A percentile compares a stretch with the other conserved stretches of the same genome.
Conservation (phyloP, 1,284 basidiomycete species). For the Heterobasidion parviporum region DNA sequence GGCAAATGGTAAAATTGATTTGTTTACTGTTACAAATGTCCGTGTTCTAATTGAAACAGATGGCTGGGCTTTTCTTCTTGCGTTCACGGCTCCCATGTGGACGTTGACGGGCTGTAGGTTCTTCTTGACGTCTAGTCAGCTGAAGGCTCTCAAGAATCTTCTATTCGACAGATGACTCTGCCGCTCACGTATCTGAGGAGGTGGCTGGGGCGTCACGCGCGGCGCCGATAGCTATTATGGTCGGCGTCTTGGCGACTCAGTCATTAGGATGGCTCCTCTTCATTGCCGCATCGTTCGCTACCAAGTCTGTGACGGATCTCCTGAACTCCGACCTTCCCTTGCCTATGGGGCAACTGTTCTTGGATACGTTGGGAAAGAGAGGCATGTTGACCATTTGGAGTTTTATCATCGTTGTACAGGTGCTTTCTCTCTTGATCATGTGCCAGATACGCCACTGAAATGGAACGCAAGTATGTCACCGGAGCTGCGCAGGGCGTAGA, state of each 20-base stretch:
- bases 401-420: slow-evolving; percentile 64
- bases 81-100: slow-evolving; percentile 74
- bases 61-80: slow-evolving; percentile 65
- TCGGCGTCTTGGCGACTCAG: slow-evolving; percentile 52
- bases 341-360: slow-evolving; percentile 66
- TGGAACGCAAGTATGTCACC: slow-evolving; percentile 45
- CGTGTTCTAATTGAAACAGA: slow-evolving; percentile 25
- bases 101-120: slow-evolving; percentile 62
- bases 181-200: slow-evolving; percentile 75
- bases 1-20: slow-evolving; percentile 38
- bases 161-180: slow-evolving; percentile 51
- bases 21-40: background rate
- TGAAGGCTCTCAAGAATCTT: background rate
- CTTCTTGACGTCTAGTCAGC: background rate
- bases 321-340: slow-evolving; percentile 44
- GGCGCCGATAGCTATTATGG: slow-evolving; percentile 71
- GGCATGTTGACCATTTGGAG: slow-evolving; percentile 70
- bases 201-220: slow-evolving; percentile 56
- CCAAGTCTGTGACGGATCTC: slow-evolving; percentile 45
- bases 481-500: slow-evolving; percentile 70
- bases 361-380: slow-evolving; percentile 54
- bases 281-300: slow-evolving; percentile 60
- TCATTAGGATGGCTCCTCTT: slow-evolving; percentile 55
- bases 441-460: background rate
- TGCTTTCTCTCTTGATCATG: slow-evolving; percentile 10